Percentiles rank a stretch among this genome's conserved stretches.
phyloP scores from a whole-genome alignment of 768 basidiomycete genomes.

The Rhizopogon vinicolor region DNA sequence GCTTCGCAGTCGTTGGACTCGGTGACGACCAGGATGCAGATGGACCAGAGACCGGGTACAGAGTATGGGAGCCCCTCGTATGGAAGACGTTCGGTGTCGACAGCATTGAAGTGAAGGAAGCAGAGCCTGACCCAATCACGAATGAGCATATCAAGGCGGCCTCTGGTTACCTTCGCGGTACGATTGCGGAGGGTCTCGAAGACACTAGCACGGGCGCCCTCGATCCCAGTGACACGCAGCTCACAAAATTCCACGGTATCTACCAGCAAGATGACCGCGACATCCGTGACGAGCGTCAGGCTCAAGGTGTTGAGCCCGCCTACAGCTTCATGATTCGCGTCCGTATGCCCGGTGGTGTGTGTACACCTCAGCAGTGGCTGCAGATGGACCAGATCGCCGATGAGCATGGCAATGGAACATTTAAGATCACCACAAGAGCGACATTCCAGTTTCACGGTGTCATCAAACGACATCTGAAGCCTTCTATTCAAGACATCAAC shows the following conservation, averaged over 20 bases:
- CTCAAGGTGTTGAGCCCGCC: slow-evolving; percentile 90
- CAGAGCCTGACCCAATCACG: slow-evolving; percentile 94
- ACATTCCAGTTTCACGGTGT: slow-evolving; percentile 99
- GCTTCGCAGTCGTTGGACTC: slow-evolving; percentile 71
- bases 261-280: slow-evolving; percentile 98
- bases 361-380: slow-evolving; percentile 88
- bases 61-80: slow-evolving; percentile 85
- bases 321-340: slow-evolving; percentile 99
- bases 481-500: slow-evolving; percentile 96
- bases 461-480: slow-evolving; percentile 94
- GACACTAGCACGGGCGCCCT: slow-evolving; percentile 89
- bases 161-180: slow-evolving; percentile 88
- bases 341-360: slow-evolving; percentile 94
- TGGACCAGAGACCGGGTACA: slow-evolving; percentile 94
- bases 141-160: slow-evolving; percentile 99
- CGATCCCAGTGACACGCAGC: slow-evolving; percentile 83
- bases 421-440: slow-evolving; percentile 96
- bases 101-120: slow-evolving; percentile 79
- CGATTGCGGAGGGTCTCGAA: slow-evolving; percentile 86
- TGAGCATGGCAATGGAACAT: slow-evolving; percentile 87
- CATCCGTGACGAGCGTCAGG: slow-evolving; percentile 93
- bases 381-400: slow-evolving; percentile 96
- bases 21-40: slow-evolving; percentile 98
- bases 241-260: slow-evolving; percentile 97
- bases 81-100: slow-evolving; percentile 97